Base-by-base conservation (phyloP, 2,329 filamentous ascomycete species). In the Lasiodiplodia gonubiensis region DNA sequence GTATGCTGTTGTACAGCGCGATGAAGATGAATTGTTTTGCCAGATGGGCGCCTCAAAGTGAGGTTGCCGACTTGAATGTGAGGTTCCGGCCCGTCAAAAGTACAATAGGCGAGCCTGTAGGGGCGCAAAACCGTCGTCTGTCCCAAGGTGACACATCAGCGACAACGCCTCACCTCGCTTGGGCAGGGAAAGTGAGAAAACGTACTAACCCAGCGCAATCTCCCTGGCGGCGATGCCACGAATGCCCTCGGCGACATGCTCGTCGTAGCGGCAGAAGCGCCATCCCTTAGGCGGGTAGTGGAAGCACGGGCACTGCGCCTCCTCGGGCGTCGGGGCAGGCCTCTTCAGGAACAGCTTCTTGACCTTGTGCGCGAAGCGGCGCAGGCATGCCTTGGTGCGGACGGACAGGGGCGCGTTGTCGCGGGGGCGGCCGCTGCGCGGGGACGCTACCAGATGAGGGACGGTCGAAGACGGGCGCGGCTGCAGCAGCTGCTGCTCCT, bases 231-330 rank as follows among this genome's bases (percentile, higher is more conserved):
- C 42, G 16, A 61, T 37, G 5, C 25, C 30, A 0, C 14, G 25
- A 25, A 63, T 51, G 10, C 46, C 46, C 46, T 63, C 59, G 4
- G 10, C 30, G 10, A 63, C n/a, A 25, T 63, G 46, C 6, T 63
- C 59, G 18, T 63, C 46, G 8, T 51, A 63, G 5, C n/a, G 16
- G n/a, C 59, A 63, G 12, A 25, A 63, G 10, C 59, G 4, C 59
- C 59, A 63, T 14, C 59, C 59, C 7, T 63, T 46, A 6, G 59
- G 59, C 5, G 59, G 46, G 11, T 63, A 51, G 4, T 37, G 30
- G 42, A 27, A 51, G 46, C 59, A 63, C 12, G 59, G 27, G 46
- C 59, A 63, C 46, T 51, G 59, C 6, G 59, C 59, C 27, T 63
- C 42, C 42, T 51, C 59, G 0, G 46, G 27, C 11, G 4, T 25